Evolutionary conservation across 2,329 filamentous ascomycete species (phyloP).

Genomic region (Ophiocordyceps unilateralis): DNA sequence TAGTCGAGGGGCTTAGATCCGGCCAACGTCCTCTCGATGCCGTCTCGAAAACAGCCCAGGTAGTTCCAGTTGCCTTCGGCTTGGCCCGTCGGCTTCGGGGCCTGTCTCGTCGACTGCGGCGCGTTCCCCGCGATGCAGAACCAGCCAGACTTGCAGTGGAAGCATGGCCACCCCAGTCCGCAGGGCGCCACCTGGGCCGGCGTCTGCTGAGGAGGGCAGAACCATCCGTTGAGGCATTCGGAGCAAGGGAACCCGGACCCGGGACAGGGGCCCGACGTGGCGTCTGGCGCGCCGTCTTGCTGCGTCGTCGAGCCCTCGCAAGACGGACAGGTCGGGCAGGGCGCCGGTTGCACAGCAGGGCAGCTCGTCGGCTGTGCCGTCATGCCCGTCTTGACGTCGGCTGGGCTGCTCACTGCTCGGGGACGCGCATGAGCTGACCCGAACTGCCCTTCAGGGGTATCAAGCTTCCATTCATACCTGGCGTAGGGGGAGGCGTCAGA

Average conservation of each 20-base stretch:
- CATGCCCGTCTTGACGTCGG: not conserved
- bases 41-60: slow-evolving; percentile 16
- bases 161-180: slow-evolving; percentile 15
- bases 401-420: not conserved
- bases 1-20: slow-evolving; percentile 9
- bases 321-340: slow-evolving; percentile 6
- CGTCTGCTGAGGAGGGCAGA: slow-evolving; percentile 14
- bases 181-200: slow-evolving; percentile 12
- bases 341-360: not conserved
- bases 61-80: slow-evolving; percentile 9
- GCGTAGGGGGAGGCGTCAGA: not conserved
- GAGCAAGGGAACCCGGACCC: slow-evolving; percentile 11
- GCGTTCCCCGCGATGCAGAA: slow-evolving; percentile 8
- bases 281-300: not conserved
- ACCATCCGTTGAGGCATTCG: slow-evolving; percentile 14
- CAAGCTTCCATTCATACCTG: not conserved
- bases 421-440: not conserved
- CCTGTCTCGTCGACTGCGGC: not conserved
- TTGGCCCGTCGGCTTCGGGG: not conserved
- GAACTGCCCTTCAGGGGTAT: not conserved
- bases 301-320: slow-evolving; percentile 4
- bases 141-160: slow-evolving; percentile 12
- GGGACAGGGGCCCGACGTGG: slow-evolving; percentile 7
- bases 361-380: not conserved
- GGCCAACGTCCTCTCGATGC: slow-evolving; percentile 6